Evolutionary conservation across 2,329 filamentous ascomycete genomes (phyloP).

Genomic region (Elsinoe necatrix): DNA sequence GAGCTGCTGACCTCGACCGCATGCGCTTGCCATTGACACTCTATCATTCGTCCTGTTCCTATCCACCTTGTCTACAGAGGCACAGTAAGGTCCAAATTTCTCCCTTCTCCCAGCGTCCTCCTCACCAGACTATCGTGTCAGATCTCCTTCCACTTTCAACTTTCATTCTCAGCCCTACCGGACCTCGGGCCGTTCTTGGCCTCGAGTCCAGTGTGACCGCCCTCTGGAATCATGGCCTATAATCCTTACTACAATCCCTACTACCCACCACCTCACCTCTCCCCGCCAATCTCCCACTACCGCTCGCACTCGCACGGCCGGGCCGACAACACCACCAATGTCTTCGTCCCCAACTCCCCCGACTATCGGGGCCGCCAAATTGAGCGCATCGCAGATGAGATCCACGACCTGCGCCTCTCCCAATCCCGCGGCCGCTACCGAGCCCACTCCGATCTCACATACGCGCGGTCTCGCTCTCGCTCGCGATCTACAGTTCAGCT

Average conservation of each 20-base stretch:
- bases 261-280: slow-evolving; percentile 13
- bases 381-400: slow-evolving; percentile 13
- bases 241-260: not conserved
- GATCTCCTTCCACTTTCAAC: not conserved
- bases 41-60: slow-evolving; percentile 2
- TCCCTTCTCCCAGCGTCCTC: not conserved
- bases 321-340: slow-evolving; percentile 4
- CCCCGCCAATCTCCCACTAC: not conserved
- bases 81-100: not conserved
- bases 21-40: not conserved
- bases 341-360: not conserved
- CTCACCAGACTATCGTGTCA: not conserved
- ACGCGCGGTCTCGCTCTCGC: not conserved
- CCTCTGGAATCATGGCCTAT: not conserved
- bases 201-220: slow-evolving; percentile 8
- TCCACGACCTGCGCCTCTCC: slow-evolving; percentile 1
- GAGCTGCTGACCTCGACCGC: slow-evolving; percentile 4
- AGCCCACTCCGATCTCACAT: not conserved
- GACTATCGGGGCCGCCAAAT: slow-evolving; percentile 7
- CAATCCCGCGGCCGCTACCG: slow-evolving; percentile 6
- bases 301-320: not conserved
- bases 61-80: slow-evolving; percentile 6
- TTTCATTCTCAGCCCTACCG: not conserved
- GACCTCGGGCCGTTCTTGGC: not conserved
- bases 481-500: not conserved